These are phyloP conservation scores for Haplosporangium sp. DNA, from an alignment of 371 early-diverging fungal genomes.

Conservation along the genomic window DNA sequence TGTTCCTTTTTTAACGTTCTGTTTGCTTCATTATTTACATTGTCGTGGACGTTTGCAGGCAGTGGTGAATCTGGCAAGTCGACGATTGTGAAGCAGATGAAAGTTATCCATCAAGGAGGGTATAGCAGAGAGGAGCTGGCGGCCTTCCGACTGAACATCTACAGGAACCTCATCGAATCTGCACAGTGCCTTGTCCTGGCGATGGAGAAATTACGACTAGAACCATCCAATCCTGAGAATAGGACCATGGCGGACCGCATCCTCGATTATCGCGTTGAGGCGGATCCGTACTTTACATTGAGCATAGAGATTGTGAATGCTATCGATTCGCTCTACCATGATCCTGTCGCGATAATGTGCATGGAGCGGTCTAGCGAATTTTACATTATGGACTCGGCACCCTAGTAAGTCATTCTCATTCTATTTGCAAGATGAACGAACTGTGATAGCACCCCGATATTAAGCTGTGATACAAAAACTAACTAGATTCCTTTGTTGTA, in stretches of 20 bases:
- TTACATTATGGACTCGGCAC: constrained; percentile 84
- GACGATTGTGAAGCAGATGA: constrained; percentile 95
- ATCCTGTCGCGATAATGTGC: constrained; percentile 63
- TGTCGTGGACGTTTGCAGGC: constrained; percentile 58
- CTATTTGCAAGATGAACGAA: background rate
- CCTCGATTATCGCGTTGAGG: constrained; percentile 58
- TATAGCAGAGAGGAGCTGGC: constrained; percentile 84
- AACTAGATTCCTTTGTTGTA: background rate
- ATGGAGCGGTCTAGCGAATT: constrained; percentile 73
- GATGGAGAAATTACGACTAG: constrained; percentile 66
- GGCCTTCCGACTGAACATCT: constrained; percentile 79
- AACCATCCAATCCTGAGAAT: constrained; percentile 59
- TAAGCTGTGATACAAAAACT: background rate
- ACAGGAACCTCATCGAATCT: constrained; percentile 85
- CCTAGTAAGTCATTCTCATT: constrained; percentile 65
- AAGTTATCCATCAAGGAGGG: constrained; percentile 90
- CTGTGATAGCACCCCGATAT: background rate
- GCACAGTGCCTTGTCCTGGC: constrained; percentile 72
- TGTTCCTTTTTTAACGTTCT: background rate
- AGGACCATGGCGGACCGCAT: constrained; percentile 50
- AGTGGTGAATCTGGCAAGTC: constrained; percentile 94
- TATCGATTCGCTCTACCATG: constrained; percentile 73
- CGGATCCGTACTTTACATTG: constrained; percentile 58
- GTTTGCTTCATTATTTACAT: background rate
- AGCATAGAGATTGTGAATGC: constrained; percentile 68